Evolutionary conservation across 306 rosid species (phyloP), one percentile per base, ranked within the genome.

Genomic region (Gillenia trifoliata): DNA sequence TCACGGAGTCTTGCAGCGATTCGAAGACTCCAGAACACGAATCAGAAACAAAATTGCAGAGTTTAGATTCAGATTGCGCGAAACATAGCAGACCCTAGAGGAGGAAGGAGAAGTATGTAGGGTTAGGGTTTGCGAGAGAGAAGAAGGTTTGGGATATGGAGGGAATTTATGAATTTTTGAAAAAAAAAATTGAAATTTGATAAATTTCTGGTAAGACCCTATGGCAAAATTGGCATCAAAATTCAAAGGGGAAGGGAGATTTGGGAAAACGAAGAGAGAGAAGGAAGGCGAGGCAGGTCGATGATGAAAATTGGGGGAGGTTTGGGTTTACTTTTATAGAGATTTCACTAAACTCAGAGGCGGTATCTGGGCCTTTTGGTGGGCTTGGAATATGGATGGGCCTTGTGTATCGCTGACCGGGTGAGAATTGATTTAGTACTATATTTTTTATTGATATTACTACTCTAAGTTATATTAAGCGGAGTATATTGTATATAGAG

Each of bases 251-350:
- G 41, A n/a, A 71, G 16, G 31, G 20, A 64, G 55, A 71, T 71
- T 34, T 71, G 55, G 66, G 66, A 54, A 38, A 38, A 34, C 49
- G 75, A 70, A n/a, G 64, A 6, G 47, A 59, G 64, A 26, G 31
- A 55, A 38, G 41, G 41, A 8, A 38, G 41, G 11, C 0, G 56
- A 40, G 66, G 6, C 28, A 59, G 23, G 6, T 81, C 49, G 82
- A 74, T 19, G 74, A 36, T 11, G 41, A 34, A 54, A 26, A 22
- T 38, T 38, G 11, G 0, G 23, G 40, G 65, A 13, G 16, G 0
- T 22, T 28, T 26, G 68, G 76, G 71, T 64, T 59, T 66, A 41
- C 29, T 68, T 79, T 85, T 80, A 85, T 85, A 78, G 83, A 78
- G 71, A 1, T 25, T 3, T 17, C 56, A 7, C 73, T 67, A 68